Base-by-base conservation (phyloP, 2,329 filamentous ascomycete species). In the Calonectria pseudoturangicola region DNA sequence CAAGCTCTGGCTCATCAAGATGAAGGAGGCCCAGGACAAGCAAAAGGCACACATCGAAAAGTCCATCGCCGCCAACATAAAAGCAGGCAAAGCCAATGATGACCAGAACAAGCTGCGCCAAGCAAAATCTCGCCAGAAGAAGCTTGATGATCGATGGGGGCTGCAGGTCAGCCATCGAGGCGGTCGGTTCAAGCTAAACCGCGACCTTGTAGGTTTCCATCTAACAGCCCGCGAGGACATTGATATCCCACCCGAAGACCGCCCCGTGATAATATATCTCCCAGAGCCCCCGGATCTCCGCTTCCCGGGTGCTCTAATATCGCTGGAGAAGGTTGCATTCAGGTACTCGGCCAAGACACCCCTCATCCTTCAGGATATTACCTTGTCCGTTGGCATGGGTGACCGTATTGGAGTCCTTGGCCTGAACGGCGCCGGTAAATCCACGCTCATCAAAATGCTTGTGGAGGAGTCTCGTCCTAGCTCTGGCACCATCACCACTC, bases 41-140 rank as follows among this genome's bases (percentile, higher is more conserved):
- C 94, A 97, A 81, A 93, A 92, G 68, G 91, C 93, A 3, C 94
- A 97, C 79, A 94, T 97, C 73, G 92, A 96, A 83, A 91, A 94
- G 77, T 94, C 92, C 0, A 95, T 97, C 64, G 88, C 90, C 25
- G 90, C 92, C 72, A 96, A 94, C 76, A 89, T 95, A 79, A 93
- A 92, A 75, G 90, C 93, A 25, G 95, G 94, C 8, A 94, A 93
- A 81, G 92, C 92, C 60, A 93, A 92, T 30, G 94, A 95, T 36
- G 95, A 97, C 79, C 93, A 95, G 77, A 96, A 96, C 81, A 96
- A 95, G 81, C 87, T 97, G 3, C 92, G 94, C n/a, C 94, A 96
- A 85, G 95, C 94, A 4, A 96, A 95, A 74, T 94, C 93, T 5
- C 89, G 94, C 0, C 94, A 96, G 84, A 96, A 95, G 86, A 96